Evolutionary conservation across 2,329 filamentous ascomycete genomes (phyloP).

Genomic region (Microcera coccophila): DNA sequence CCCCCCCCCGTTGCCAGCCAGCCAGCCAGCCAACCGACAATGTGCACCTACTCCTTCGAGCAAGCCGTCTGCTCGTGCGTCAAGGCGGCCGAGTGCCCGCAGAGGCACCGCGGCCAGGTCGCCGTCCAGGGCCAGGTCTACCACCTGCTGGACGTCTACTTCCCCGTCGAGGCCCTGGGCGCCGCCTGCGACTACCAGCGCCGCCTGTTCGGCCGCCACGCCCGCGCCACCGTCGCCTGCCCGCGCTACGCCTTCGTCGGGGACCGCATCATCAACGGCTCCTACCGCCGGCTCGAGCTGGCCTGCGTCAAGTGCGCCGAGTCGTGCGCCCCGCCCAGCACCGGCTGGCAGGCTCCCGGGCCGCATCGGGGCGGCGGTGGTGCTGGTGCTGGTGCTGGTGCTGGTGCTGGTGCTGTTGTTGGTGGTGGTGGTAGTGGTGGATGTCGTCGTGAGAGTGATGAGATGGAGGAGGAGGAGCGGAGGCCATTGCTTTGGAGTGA

Average conservation of each 20-base stretch:
- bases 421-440: constrained; percentile 1
- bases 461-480: background rate
- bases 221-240: constrained; percentile 20
- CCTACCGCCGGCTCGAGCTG: constrained; percentile 22
- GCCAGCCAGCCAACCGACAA: constrained; percentile 4
- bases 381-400: background rate
- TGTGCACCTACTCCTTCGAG: constrained; percentile 28
- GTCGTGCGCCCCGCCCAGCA: constrained; percentile 26
- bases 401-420: constrained; percentile 2
- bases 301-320: constrained; percentile 26
- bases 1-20: background rate
- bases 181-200: constrained; percentile 28
- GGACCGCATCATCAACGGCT: constrained; percentile 25
- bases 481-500: too few species aligned
- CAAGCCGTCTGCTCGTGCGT: constrained; percentile 27
- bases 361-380: constrained; percentile 7
- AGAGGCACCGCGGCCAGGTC: constrained; percentile 19
- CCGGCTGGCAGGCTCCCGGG: constrained; percentile 24
- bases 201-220: constrained; percentile 21
- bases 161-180: constrained; percentile 25
- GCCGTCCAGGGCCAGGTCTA: constrained; percentile 22
- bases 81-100: constrained; percentile 25
- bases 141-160: constrained; percentile 22
- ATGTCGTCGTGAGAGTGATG: background rate
- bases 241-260: constrained; percentile 25